Conservation (phyloP, 2,329 filamentous ascomycete species). For the Ophiosphaerella korrae region DNA sequence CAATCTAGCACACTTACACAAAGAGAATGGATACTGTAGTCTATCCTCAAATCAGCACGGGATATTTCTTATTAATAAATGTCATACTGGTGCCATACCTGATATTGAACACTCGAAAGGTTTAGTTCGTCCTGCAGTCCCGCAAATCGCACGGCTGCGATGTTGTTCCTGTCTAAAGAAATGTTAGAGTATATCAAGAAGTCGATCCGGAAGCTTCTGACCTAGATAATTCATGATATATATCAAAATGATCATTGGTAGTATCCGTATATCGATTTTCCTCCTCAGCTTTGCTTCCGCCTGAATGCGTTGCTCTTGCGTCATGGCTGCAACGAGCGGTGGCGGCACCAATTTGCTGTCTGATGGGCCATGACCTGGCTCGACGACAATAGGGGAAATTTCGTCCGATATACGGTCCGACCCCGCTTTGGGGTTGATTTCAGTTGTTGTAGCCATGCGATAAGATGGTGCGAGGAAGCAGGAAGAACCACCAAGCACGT, state of each 20-base stretch:
- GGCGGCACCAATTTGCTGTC: slow-evolving; percentile 36
- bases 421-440: slow-evolving; percentile 25
- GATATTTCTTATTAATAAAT: neutral
- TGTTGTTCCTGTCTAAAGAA: slow-evolving; percentile 68
- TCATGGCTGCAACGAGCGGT: slow-evolving; percentile 50
- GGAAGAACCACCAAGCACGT: slow-evolving; percentile 6
- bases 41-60: neutral
- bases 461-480: neutral
- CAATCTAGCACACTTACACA: slow-evolving; percentile 33
- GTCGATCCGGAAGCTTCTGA: too few species aligned
- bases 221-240: slow-evolving; percentile 70
- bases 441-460: slow-evolving; percentile 20
- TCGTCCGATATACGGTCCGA: slow-evolving; percentile 34
- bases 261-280: slow-evolving; percentile 71
- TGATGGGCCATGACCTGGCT: slow-evolving; percentile 20
- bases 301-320: slow-evolving; percentile 56
- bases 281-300: slow-evolving; percentile 66
- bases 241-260: slow-evolving; percentile 74
- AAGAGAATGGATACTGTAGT: slow-evolving; percentile 48
- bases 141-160: slow-evolving; percentile 66
- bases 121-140: slow-evolving; percentile 66
- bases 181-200: slow-evolving; percentile 75
- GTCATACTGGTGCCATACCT: slow-evolving; percentile 54
- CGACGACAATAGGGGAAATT: slow-evolving; percentile 9
- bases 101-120: slow-evolving; percentile 64